These are phyloP conservation scores for Thalassiosira profunda DNA, from an alignment of 108 stramenopile genomes.

Conservation along the genomic window DNA sequence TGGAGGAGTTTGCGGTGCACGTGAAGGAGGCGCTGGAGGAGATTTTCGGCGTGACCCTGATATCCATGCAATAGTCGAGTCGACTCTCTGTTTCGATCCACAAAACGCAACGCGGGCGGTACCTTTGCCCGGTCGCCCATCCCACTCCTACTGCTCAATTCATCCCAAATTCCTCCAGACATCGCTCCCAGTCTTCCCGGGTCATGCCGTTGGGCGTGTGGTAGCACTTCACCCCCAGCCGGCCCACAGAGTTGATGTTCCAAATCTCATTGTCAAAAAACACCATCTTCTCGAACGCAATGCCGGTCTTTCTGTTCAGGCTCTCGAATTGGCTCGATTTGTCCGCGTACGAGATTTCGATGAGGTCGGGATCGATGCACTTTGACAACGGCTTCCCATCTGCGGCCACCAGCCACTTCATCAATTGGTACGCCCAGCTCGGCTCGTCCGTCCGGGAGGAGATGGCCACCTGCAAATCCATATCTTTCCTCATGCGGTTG, in stretches of 20 bases:
- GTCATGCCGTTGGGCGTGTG: slow-evolving; percentile 83
- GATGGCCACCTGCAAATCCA: slow-evolving; percentile 55
- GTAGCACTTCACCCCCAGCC: slow-evolving; percentile 75
- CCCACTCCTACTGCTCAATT: too few species aligned
- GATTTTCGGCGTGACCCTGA: slow-evolving; percentile 38
- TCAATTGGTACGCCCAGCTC: slow-evolving; percentile 67
- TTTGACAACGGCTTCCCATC: slow-evolving; percentile 51
- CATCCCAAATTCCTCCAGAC: slow-evolving; percentile 57
- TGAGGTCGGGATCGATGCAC: slow-evolving; percentile 59
- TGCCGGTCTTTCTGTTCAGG: slow-evolving; percentile 60
- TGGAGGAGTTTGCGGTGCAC: slow-evolving; percentile 54
- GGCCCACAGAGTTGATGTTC: slow-evolving; percentile 70
- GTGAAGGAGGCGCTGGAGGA: slow-evolving; percentile 68
- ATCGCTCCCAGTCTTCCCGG: slow-evolving; percentile 60
- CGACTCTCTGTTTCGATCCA: too few species aligned
- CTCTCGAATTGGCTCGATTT: slow-evolving; percentile 75
- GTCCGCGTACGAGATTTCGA: slow-evolving; percentile 64
- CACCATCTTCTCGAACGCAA: slow-evolving; percentile 80
- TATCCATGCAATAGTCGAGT: slow-evolving; percentile 15
- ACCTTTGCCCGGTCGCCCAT: too few species aligned
- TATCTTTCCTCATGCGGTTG: slow-evolving; percentile 44
- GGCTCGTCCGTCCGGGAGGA: slow-evolving; percentile 84
- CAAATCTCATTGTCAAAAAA: slow-evolving; percentile 92
- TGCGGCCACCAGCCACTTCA: slow-evolving; percentile 62
- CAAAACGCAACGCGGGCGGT: too few species aligned